phyloP scores from a whole-genome alignment of 306 rosid genomes.

The Cucurbita ficifolia region DNA sequence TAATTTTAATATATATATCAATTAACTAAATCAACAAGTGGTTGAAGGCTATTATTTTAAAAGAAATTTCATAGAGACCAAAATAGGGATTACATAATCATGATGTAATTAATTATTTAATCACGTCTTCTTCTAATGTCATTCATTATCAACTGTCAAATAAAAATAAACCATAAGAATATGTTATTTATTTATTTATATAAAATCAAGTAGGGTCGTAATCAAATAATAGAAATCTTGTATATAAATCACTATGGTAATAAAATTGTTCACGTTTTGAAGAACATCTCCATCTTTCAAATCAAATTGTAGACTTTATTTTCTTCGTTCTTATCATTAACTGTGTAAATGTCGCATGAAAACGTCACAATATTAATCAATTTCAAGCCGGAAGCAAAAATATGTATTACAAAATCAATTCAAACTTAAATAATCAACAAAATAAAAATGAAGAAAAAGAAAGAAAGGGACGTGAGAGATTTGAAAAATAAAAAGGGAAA shows the following conservation, averaged over 20 bases:
- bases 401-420: neutral
- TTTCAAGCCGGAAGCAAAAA: too few relatives aligned
- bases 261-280: neutral
- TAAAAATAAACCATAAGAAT: neutral
- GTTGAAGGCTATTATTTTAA: neutral
- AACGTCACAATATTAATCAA: too few relatives aligned
- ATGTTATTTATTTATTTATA: neutral
- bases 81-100: neutral
- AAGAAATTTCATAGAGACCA: neutral
- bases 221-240: neutral
- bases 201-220: neutral
- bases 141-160: neutral
- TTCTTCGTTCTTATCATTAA: neutral
- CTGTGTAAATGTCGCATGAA: neutral
- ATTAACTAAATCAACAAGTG: neutral
- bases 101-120: neutral
- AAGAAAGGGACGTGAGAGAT: neutral
- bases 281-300: neutral
- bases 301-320: neutral
- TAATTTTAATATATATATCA: neutral
- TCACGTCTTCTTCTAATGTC: neutral
- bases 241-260: neutral
- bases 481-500: neutral
- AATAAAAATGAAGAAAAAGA: neutral
- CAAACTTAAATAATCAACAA: neutral